Base-by-base conservation (phyloP, 345 rosid species). In the Syzygium jambos region DNA sequence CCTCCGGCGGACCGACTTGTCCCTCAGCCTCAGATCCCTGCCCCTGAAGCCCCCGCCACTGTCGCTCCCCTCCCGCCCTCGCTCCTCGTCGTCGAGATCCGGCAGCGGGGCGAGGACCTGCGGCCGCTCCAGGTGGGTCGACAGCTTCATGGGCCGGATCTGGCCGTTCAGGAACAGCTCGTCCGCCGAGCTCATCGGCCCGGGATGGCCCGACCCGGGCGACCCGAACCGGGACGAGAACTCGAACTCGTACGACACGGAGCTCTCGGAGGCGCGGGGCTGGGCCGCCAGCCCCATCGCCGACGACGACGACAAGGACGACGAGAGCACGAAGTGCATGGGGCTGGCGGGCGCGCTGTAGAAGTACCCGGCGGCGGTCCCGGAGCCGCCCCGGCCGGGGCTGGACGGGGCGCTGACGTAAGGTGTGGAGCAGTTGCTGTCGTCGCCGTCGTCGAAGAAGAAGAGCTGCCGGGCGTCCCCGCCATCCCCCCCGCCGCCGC, bases 281-380 rank as follows among this genome's bases (percentile, higher is more conserved):
- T 43, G 87, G 22, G 54, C 78, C 30, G 54, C 78, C 4, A 12
- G 85, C 65, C 38, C 52, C 46, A 38, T 30, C 57, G 30, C 65
- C 27, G 55, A 38, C 84, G 93, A 77, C 11, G 93, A 85, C 9
- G 91, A 65, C 27, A n/a, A n/a, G n/a, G 88, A 29, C 73, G 93
- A 88, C 53, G 91, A 85, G 0, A 96, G 85, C 30, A 95, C 91
- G 89, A 95, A 98, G 88, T 98, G 99, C 97, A 95, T 98, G 19
- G 99, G 99, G 87, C 99, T 96, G 2, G 99, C 94, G 1, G 99
- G 99, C 38, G 98, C 97, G 85, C 99, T 98, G 92, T 95, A 96
- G 89, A 91, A 98, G 88, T 94, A 98, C 29, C 98, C 97, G 0
- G 93, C 93, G 7, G 51, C 61, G 90, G 88, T 52, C 95, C 95